Percentiles rank a stretch among this genome's conserved stretches.
Evolutionary conservation across 163 green algal genomes (phyloP).

Genomic region (Chlamydomonas reinhardtii): DNA sequence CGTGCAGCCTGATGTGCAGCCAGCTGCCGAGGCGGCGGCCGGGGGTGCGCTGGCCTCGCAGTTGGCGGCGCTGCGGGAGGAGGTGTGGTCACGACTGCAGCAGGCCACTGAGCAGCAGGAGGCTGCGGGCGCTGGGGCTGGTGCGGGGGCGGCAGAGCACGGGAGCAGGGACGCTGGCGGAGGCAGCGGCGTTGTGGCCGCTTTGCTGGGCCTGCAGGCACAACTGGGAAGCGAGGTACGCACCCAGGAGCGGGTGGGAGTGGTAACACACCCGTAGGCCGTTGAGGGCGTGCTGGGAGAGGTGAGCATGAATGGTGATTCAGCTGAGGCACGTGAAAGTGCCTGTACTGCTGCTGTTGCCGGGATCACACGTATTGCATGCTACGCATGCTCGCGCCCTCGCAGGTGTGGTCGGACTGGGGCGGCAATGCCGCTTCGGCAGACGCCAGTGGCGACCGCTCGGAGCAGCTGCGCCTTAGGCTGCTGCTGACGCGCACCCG

Average conservation of each 20-base stretch:
- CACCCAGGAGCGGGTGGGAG: no score
- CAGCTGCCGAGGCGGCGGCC: not conserved
- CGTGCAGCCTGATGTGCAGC: not conserved
- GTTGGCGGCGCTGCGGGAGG: constrained; percentile 6
- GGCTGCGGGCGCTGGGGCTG: not conserved
- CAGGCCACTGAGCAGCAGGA: constrained; percentile 7
- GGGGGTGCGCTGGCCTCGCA: not conserved
- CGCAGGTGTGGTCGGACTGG: constrained; percentile 28
- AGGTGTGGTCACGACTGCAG: constrained; percentile 10
- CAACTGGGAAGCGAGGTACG: not conserved
- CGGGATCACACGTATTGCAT: no score
- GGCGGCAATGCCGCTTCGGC: not conserved
- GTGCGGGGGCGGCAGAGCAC: not conserved
- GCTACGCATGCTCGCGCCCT: not conserved
- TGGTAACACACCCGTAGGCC: no score
- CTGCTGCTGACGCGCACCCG: constrained; percentile 7
- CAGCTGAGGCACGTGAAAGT: no score
- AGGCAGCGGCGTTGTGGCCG: no score
- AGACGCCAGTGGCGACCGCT: not conserved
- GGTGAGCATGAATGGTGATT: no score
- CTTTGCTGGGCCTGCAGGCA: constrained; percentile 19
- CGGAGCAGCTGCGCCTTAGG: not conserved
- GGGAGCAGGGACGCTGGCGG: not conserved
- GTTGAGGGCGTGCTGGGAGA: no score
- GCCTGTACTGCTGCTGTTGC: no score